Evolutionary conservation across 1,284 basidiomycete species (phyloP), one percentile per base, ranked within the genome.

Genomic region (Cryptococcus deneoformans): DNA sequence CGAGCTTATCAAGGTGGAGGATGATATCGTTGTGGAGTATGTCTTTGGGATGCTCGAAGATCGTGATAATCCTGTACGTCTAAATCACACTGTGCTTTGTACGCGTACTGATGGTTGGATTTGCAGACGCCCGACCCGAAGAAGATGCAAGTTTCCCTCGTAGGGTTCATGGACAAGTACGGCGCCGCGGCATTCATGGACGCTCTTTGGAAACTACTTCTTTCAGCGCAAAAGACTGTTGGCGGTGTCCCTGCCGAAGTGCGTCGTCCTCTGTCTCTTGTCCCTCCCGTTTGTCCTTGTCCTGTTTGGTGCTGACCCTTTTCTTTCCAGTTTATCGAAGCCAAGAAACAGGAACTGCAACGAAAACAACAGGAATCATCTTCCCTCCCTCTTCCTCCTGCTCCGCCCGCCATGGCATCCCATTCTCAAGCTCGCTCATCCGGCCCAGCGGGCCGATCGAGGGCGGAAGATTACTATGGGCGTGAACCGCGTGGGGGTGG

Each of bases 1-100:
- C 5, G 89, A 93, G 66, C 83, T 97, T 24, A 85, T 95, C 42
- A 92, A 92, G 5, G 87, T 98, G 52, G 95, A 99, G 72, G 95
- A 99, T 75, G 95, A 99, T 71, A 88, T 99, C 42, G 89, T 99
- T 36, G 87, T 96, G 34, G 95, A 98, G 75, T 98, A 96, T 73
- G 91, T 92, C 14, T 89, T 91, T 84, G 90, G 91, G 20, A 82
- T 97, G 46, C 79, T 99, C 6, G 95, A 99, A 74, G 90, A 95
- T 67, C 82, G 86, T 50, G 83, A 84, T 29, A 83, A 88, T 63
- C 87, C 89, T n/a, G 92, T 94, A 63, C 66, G 86, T 77, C 20
- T 24, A 9, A 37, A 8, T 37, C 48, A 38, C 24, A 35, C 38
- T 5, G 20, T 20, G 20, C 20, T 8, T n/a, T 3, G 34, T 35